phyloP scores from a whole-genome alignment of 2,329 filamentous ascomycete genomes.

The Periconia sp. region DNA sequence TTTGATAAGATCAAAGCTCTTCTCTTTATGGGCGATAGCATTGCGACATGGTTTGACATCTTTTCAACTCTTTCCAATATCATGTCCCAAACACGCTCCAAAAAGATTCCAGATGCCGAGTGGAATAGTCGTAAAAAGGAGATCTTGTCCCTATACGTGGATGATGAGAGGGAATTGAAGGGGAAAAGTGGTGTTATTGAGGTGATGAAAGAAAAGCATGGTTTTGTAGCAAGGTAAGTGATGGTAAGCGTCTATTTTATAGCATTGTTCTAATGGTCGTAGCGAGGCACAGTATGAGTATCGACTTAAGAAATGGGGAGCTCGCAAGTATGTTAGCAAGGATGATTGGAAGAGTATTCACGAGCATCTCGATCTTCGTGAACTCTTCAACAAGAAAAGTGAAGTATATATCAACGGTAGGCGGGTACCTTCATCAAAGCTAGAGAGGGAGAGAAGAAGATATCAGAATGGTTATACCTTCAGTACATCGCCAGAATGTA shows the following conservation, averaged over 20 bases:
- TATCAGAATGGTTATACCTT: neutral
- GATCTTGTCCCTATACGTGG: conserved; percentile 1
- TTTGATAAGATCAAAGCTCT: too few relatives aligned
- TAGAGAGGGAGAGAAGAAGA: conserved; percentile 2
- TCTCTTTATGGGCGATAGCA: too few relatives aligned
- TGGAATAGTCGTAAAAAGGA: conserved; percentile 4
- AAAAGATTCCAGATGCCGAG: conserved; percentile 2
- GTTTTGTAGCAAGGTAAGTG: conserved; percentile 4
- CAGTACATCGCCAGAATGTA: neutral
- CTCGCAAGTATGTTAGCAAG: conserved; percentile 5
- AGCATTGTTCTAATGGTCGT: neutral
- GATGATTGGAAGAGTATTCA: conserved; percentile 2
- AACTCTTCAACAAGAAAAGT: neutral
- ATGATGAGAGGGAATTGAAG: conserved; percentile 1
- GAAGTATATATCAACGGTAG: conserved; percentile 3
- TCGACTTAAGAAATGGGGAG: conserved; percentile 5
- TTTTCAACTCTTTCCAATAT: too few relatives aligned
- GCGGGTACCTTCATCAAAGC: neutral
- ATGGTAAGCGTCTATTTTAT: neutral
- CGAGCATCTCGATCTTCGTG: neutral
- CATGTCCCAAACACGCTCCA: too few relatives aligned
- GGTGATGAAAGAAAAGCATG: neutral
- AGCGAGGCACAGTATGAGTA: conserved; percentile 8
- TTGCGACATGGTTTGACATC: too few relatives aligned
- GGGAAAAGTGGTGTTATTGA: conserved; percentile 7